Evolutionary conservation across 306 rosid species (phyloP).

Genomic region (Vicia sativa): DNA sequence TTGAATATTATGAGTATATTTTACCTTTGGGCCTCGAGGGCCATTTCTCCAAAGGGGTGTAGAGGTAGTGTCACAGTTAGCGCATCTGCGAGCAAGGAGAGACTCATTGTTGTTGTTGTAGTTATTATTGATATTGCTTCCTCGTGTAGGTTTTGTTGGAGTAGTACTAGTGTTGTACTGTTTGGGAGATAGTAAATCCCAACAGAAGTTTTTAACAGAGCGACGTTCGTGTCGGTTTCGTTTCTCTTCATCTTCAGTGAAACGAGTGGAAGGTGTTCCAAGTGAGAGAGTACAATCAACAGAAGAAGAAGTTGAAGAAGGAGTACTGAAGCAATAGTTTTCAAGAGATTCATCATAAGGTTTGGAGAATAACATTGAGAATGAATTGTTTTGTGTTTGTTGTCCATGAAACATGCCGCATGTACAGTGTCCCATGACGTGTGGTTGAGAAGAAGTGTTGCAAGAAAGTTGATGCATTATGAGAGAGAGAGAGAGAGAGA

Average conservation of each 20-base stretch:
- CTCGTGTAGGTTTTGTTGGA: conserved; percentile 42
- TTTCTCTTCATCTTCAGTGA: conserved; percentile 44
- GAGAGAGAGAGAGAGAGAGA: not conserved
- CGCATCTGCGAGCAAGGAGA: conserved; percentile 94
- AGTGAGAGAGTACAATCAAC: conserved; percentile 91
- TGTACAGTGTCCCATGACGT: conserved; percentile 62
- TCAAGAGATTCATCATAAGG: conserved; percentile 41
- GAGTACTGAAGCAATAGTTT: conserved; percentile 44
- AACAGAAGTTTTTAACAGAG: conserved; percentile 54
- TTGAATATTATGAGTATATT: not conserved
- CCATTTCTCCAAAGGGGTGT: conserved; percentile 99
- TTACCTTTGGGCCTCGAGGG: conserved; percentile 96
- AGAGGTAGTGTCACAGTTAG: conserved; percentile 97
- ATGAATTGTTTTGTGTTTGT: conserved; percentile 62
- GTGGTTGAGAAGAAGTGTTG: conserved; percentile 52
- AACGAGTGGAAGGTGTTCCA: conserved; percentile 80
- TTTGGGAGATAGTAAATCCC: conserved; percentile 81
- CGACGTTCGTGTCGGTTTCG: conserved; percentile 43
- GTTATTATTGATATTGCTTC: not conserved
- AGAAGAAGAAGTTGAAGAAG: conserved; percentile 48
- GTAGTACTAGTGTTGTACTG: conserved; percentile 27
- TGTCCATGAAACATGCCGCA: conserved; percentile 66
- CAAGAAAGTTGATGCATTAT: conserved; percentile 65
- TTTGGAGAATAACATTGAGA: conserved; percentile 60
- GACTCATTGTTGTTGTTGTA: conserved; percentile 50